Conservation (phyloP, 768 basidiomycete genomes). For the Serendipita indica region DNA sequence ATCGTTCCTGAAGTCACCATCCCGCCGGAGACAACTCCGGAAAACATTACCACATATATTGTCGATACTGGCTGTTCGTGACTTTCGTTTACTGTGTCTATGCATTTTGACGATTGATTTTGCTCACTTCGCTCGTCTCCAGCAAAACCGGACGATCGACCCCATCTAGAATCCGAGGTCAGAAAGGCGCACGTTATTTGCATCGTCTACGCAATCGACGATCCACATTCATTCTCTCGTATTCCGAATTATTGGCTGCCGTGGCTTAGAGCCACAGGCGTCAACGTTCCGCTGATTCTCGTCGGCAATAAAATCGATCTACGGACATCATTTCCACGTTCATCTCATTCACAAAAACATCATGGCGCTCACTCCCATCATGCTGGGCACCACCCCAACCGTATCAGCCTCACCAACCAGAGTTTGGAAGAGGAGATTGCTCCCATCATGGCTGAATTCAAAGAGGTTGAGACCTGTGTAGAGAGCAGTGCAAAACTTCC, state of each 20-base stretch:
- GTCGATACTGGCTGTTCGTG: conserved; percentile 85
- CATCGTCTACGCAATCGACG: conserved; percentile 93
- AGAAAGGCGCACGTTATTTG: conserved; percentile 97
- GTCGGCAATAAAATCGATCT: conserved; percentile 98
- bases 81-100: neutral
- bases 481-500: conserved; percentile 89
- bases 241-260: conserved; percentile 98
- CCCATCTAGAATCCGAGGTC: conserved; percentile 86
- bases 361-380: neutral
- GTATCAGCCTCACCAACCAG: conserved; percentile 69
- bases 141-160: conserved; percentile 78
- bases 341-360: neutral
- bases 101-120: neutral
- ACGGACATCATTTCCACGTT: conserved; percentile 42
- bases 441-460: conserved; percentile 98
- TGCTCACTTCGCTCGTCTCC: neutral
- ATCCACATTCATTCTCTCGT: conserved; percentile 89
- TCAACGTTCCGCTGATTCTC: conserved; percentile 94
- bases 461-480: conserved; percentile 98
- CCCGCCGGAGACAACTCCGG: conserved; percentile 91
- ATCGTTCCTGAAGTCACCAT: conserved; percentile 96
- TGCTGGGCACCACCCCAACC: neutral
- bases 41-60: conserved; percentile 95
- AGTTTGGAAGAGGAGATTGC: conserved; percentile 87
- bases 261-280: conserved; percentile 83